Conservation (phyloP, 225 moss, liverwort and hornwort genomes). For the Anthoceros angustus region DNA sequence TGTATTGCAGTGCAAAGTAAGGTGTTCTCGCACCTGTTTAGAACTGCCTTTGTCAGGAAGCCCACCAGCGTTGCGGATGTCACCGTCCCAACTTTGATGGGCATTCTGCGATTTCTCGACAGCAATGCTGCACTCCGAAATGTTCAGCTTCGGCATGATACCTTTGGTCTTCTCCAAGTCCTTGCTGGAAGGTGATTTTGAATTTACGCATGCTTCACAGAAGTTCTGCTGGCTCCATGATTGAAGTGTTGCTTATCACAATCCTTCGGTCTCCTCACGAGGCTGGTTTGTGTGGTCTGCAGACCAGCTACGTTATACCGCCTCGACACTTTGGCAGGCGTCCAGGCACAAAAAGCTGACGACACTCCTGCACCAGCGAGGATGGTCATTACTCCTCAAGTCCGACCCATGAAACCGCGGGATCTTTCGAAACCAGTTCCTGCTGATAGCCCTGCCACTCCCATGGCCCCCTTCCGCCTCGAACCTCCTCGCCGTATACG, state of each 20-base stretch:
- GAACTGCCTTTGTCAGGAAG: slow-evolving; percentile 25
- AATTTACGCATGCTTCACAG: background rate
- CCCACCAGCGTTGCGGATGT: slow-evolving; percentile 30
- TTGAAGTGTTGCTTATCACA: background rate
- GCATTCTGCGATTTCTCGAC: slow-evolving; percentile 40
- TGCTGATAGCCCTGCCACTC: background rate
- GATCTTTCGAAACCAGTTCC: background rate
- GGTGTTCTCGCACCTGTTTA: slow-evolving; percentile 65
- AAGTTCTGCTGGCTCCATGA: slow-evolving; percentile 8
- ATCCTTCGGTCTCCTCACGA: background rate
- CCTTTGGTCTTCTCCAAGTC: slow-evolving; percentile 78
- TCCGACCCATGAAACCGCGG: background rate
- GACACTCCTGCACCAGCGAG: background rate
- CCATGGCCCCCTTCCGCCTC: background rate
- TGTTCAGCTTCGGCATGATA: slow-evolving; percentile 65
- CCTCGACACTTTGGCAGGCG: background rate
- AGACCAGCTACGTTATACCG: background rate
- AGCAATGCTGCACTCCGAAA: slow-evolving; percentile 47
- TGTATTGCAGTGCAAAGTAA: slow-evolving; percentile 77
- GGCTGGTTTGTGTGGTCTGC: background rate
- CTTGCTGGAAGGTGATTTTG: slow-evolving; percentile 69
- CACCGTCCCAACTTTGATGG: slow-evolving; percentile 32
- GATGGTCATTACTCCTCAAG: background rate
- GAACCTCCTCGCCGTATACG: slow-evolving; percentile 1
- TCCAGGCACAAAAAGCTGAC: background rate